These are phyloP conservation scores for Pyrenochaeta sp. DNA, from an alignment of 2,329 filamentous ascomycete genomes.

Conservation along the genomic window DNA sequence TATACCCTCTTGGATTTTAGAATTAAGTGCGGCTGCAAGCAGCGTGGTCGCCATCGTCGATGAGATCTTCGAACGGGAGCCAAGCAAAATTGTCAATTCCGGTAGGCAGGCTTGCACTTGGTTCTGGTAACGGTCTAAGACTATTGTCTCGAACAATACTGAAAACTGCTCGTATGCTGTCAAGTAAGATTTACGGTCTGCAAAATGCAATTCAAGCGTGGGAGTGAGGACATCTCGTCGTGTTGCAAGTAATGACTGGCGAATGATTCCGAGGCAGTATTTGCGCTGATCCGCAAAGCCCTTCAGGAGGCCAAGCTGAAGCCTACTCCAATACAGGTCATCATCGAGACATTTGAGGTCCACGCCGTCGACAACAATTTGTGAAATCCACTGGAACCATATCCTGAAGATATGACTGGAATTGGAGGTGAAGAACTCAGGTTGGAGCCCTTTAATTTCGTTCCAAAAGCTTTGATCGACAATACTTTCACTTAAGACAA, in stretches of 20 bases:
- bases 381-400: constrained; percentile 50
- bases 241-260: constrained; percentile 49
- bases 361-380: constrained; percentile 22
- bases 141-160: constrained; percentile 58
- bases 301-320: constrained; percentile 50
- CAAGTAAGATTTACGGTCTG: constrained; percentile 23
- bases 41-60: constrained; percentile 54
- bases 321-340: constrained; percentile 51
- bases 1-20: constrained; percentile 55
- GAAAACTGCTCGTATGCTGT: constrained; percentile 54
- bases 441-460: constrained; percentile 26
- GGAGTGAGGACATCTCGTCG: constrained; percentile 33
- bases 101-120: constrained; percentile 57
- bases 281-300: constrained; percentile 58
- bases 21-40: constrained; percentile 52
- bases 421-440: constrained; percentile 24
- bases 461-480: constrained; percentile 36
- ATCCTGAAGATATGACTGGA: constrained; percentile 38
- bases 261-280: constrained; percentile 56
- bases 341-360: constrained; percentile 33
- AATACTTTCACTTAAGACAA: constrained; percentile 13
- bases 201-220: constrained; percentile 31
- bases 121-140: constrained; percentile 59
- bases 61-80: constrained; percentile 46
- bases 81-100: constrained; percentile 53